Percentiles rank a stretch among this genome's conserved stretches.
phyloP scores from a whole-genome alignment of 441 rosid genomes.

The Populus hybrid region DNA sequence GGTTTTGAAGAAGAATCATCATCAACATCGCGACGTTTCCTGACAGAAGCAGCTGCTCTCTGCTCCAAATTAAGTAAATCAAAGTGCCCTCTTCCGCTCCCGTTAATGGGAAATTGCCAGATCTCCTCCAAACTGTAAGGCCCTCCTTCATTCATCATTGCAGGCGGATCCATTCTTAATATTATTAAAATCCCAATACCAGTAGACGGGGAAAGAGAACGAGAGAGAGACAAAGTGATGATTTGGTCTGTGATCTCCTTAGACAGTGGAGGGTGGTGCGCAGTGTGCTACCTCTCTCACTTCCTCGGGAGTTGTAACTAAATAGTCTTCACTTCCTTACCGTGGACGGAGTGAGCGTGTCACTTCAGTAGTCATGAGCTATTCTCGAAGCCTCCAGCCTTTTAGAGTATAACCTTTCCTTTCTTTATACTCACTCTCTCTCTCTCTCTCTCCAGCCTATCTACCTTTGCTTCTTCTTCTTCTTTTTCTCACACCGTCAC shows the following conservation, averaged over 20 bases:
- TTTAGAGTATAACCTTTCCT: constrained; percentile 9
- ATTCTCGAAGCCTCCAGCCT: constrained; percentile 37
- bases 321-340: constrained; percentile 37
- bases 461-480: not conserved
- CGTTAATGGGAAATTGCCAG: constrained; percentile 74
- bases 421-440: not conserved
- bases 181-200: constrained; percentile 13
- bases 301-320: constrained; percentile 46
- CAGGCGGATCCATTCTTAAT: constrained; percentile 64
- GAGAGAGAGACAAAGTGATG: constrained; percentile 5
- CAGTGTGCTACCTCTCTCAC: constrained; percentile 26
- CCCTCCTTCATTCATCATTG: constrained; percentile 58
- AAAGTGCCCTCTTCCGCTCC: constrained; percentile 42
- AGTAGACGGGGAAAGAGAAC: constrained; percentile 1
- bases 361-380: constrained; percentile 19
- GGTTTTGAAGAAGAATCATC: constrained; percentile 21
- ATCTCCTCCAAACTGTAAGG: constrained; percentile 65
- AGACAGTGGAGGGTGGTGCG: constrained; percentile 48
- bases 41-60: constrained; percentile 35
- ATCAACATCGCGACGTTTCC: constrained; percentile 50
- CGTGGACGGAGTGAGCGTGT: not conserved
- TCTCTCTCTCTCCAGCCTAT: constrained; percentile 18
- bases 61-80: constrained; percentile 44
- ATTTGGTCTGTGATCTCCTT: constrained; percentile 43
- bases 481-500: constrained; percentile 15